These are phyloP conservation scores for Gremmenia infestans DNA, from an alignment of 2,329 filamentous ascomycete species.

Conservation along the genomic window DNA sequence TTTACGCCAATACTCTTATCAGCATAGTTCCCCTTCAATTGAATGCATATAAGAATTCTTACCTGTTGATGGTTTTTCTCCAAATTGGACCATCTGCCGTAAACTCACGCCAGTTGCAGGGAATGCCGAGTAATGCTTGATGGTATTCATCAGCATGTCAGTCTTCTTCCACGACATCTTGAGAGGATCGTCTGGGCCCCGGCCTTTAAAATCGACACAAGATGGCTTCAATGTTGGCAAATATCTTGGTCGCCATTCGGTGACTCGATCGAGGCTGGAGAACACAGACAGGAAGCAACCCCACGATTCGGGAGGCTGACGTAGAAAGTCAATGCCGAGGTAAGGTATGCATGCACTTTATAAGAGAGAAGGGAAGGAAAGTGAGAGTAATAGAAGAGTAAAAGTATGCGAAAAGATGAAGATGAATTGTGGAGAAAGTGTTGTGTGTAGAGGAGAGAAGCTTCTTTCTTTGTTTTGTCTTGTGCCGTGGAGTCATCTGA, in stretches of 20 bases:
- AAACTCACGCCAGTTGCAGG: constrained; percentile 94
- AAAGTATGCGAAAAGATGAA: neutral
- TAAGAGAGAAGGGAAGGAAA: neutral
- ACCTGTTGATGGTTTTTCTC: constrained; percentile 88
- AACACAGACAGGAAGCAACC: neutral
- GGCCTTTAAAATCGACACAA: constrained; percentile 23
- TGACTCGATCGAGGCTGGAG: constrained; percentile 2
- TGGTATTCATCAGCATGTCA: constrained; percentile 89
- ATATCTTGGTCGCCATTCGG: constrained; percentile 10
- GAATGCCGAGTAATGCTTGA: constrained; percentile 95
- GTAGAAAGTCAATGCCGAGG: constrained; percentile 12
- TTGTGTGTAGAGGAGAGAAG: neutral
- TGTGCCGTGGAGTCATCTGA: neutral
- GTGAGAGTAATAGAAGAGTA: neutral
- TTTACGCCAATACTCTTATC: neutral
- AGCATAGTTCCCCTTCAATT: neutral
- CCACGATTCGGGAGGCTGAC: constrained; percentile 7
- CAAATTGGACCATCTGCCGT: constrained; percentile 98
- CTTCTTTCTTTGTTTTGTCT: neutral
- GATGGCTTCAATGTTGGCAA: constrained; percentile 16
- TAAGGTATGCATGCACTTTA: neutral
- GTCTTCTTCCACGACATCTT: constrained; percentile 92
- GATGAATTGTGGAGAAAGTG: neutral
- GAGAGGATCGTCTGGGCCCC: constrained; percentile 25
- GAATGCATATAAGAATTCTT: constrained; percentile 31